Conservation (phyloP, 768 basidiomycete genomes). For the Gyrodon lividus region DNA sequence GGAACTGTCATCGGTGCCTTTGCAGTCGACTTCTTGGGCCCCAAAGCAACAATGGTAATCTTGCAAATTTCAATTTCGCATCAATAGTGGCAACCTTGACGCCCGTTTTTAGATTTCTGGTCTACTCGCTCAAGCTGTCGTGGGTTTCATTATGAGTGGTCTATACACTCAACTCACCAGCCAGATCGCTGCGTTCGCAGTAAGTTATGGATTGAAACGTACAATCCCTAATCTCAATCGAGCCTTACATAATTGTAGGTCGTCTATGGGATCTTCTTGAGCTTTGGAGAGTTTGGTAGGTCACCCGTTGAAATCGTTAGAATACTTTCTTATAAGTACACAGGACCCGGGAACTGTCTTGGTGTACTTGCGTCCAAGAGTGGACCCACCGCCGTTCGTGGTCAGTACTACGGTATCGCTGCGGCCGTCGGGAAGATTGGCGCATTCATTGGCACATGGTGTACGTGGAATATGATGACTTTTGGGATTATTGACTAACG, state of each 20-base stretch:
- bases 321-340: constrained; percentile 1
- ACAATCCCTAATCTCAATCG: neutral
- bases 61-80: neutral
- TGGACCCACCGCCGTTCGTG: constrained; percentile 82
- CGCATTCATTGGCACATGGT: constrained; percentile 81
- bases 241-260: constrained; percentile 45
- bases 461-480: constrained; percentile 37
- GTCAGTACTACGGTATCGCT: constrained; percentile 83
- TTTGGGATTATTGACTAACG: constrained; percentile 4
- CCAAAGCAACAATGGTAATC: constrained; percentile 71
- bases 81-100: neutral
- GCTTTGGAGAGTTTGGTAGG: constrained; percentile 81
- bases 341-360: constrained; percentile 81
- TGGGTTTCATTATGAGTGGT: constrained; percentile 91
- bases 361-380: constrained; percentile 85
- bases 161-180: constrained; percentile 60
- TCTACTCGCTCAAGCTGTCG: constrained; percentile 61
- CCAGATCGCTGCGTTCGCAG: constrained; percentile 75
- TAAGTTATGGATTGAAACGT: constrained; percentile 29
- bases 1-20: constrained; percentile 74
- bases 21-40: constrained; percentile 70
- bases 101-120: constrained; percentile 53
- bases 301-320: neutral
- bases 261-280: constrained; percentile 88
- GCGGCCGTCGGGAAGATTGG: constrained; percentile 86